These are phyloP conservation scores for Mycena pura DNA, from an alignment of 768 basidiomycete species.

Conservation along the genomic window DNA sequence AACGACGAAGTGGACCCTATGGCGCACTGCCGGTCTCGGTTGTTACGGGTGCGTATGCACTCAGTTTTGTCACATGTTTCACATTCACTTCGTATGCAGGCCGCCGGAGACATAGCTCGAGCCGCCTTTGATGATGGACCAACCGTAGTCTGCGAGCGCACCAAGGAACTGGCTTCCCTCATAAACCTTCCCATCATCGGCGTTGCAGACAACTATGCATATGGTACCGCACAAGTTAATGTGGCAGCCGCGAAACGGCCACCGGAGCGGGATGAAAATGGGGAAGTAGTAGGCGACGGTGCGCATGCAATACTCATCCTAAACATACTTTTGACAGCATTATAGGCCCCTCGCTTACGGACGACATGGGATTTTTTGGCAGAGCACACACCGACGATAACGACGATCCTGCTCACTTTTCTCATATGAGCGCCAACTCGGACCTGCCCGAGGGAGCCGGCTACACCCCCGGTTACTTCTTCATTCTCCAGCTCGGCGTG, in stretches of 20 bases:
- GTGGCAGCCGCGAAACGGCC: not conserved
- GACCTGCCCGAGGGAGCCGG: not conserved
- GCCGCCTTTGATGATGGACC: not conserved
- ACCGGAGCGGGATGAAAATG: too few species aligned
- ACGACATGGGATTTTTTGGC: not conserved
- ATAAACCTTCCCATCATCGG: not conserved
- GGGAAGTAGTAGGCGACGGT: too few species aligned
- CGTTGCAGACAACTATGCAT: not conserved
- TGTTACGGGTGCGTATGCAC: too few species aligned
- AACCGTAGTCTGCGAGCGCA: not conserved
- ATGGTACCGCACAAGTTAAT: not conserved
- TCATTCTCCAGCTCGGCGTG: not conserved
- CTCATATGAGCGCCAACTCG: not conserved
- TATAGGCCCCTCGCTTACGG: not conserved
- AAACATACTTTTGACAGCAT: too few species aligned
- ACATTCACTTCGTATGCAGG: not conserved
- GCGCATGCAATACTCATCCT: too few species aligned
- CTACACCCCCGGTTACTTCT: not conserved
- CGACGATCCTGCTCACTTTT: not conserved
- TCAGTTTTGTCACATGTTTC: too few species aligned
- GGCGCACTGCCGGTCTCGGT: not conserved
- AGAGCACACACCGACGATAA: not conserved
- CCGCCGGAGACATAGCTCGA: not conserved
- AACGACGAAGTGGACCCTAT: not conserved
- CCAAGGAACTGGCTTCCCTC: not conserved